These are phyloP conservation scores for Phytophthora fragariaefolia DNA, from an alignment of 352 stramenopile genomes.

Conservation along the genomic window DNA sequence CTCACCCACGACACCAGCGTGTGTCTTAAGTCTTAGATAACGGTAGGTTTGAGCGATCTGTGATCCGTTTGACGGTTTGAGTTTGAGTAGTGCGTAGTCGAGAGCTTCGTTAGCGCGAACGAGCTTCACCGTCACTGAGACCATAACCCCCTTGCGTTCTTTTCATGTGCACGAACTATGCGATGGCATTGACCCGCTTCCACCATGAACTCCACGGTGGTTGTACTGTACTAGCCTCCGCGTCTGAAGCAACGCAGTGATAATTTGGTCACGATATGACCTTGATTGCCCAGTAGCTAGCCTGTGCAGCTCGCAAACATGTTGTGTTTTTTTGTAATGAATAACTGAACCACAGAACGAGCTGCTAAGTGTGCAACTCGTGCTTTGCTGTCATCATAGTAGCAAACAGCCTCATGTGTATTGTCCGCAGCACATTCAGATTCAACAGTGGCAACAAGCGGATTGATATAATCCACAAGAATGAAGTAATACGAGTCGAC, in stretches of 20 bases:
- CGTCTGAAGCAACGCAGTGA: slow-evolving; percentile 54
- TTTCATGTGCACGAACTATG: slow-evolving; percentile 33
- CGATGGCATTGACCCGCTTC: slow-evolving; percentile 39
- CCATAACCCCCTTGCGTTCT: slow-evolving; percentile 39
- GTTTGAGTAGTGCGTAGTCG: slow-evolving; percentile 67
- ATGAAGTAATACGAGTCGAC: slow-evolving; percentile 53
- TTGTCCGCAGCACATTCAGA: slow-evolving; percentile 66
- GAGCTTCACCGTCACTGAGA: slow-evolving; percentile 47
- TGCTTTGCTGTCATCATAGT: slow-evolving; percentile 36
- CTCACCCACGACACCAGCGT: slow-evolving; percentile 32
- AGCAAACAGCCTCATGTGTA: slow-evolving; percentile 59
- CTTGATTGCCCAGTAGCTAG: slow-evolving; percentile 60
- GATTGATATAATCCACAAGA: slow-evolving; percentile 37
- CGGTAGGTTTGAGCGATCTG: slow-evolving; percentile 47
- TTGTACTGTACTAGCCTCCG: slow-evolving; percentile 32
- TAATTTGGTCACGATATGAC: slow-evolving; percentile 72
- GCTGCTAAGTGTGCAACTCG: slow-evolving; percentile 45
- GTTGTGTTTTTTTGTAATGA: slow-evolving; percentile 23
- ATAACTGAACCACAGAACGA: slow-evolving; percentile 28
- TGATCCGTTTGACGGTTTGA: slow-evolving; percentile 27
- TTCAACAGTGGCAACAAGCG: slow-evolving; percentile 44
- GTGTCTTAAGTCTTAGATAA: slow-evolving; percentile 52
- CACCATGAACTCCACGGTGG: slow-evolving; percentile 65
- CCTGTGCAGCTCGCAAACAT: slow-evolving; percentile 50
- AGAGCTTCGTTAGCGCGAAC: slow-evolving; percentile 45